Conservation (phyloP, 2,329 filamentous ascomycete species). For the Akanthomyces lecanii region DNA sequence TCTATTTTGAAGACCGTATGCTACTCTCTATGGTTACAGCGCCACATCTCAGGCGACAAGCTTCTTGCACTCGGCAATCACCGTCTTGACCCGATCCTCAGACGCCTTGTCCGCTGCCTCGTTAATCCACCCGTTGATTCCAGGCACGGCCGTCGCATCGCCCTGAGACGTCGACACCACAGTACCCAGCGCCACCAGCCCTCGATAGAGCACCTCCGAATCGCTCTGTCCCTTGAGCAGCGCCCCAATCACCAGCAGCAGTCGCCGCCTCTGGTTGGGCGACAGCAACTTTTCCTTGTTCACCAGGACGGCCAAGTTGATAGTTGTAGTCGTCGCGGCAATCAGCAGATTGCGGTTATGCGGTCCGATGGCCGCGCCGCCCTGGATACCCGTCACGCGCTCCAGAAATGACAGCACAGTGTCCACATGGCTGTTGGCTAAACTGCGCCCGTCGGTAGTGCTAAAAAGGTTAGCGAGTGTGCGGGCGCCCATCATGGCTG, state of each 20-base stretch:
- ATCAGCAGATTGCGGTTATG: slow-evolving; percentile 77
- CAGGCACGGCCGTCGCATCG: slow-evolving; percentile 39
- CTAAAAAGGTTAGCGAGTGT: slow-evolving; percentile 80
- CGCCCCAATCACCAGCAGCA: slow-evolving; percentile 58
- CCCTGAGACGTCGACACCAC: slow-evolving; percentile 50
- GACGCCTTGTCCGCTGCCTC: slow-evolving; percentile 39
- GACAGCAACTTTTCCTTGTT: slow-evolving; percentile 39
- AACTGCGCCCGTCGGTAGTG: slow-evolving; percentile 63
- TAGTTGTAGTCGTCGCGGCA: slow-evolving; percentile 73
- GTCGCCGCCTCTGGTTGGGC: slow-evolving; percentile 31
- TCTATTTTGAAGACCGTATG: neutral
- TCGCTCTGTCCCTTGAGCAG: slow-evolving; percentile 67
- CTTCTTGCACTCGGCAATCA: slow-evolving; percentile 44
- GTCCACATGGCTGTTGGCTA: slow-evolving; percentile 56
- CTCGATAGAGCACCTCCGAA: slow-evolving; percentile 77
- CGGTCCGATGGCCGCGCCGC: slow-evolving; percentile 45
- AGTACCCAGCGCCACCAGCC: slow-evolving; percentile 79
- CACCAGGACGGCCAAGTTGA: slow-evolving; percentile 80
- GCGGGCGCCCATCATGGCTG: slow-evolving; percentile 80
- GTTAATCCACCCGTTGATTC: slow-evolving; percentile 36
- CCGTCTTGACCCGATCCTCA: slow-evolving; percentile 45
- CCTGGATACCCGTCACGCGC: slow-evolving; percentile 51
- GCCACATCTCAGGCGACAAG: slow-evolving; percentile 21
- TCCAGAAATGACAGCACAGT: slow-evolving; percentile 60
- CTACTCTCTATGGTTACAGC: neutral